phyloP scores from a whole-genome alignment of 768 basidiomycete genomes.

The Grammothele lineata region DNA sequence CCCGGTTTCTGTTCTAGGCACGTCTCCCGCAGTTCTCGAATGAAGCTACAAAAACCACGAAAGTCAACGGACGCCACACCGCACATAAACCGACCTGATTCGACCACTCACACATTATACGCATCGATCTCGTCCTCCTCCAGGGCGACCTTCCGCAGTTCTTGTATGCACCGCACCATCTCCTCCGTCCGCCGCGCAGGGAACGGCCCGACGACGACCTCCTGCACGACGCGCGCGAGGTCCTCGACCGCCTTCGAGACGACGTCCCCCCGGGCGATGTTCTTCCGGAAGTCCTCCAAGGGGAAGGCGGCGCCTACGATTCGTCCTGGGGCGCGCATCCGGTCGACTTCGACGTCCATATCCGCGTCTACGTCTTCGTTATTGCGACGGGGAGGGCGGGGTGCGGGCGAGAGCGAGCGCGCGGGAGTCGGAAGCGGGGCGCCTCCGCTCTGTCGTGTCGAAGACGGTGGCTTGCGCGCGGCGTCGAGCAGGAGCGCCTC shows the following conservation, averaged over 20 bases:
- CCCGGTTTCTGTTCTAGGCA: constrained; percentile 51
- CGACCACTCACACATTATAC: constrained; percentile 66
- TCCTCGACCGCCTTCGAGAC: constrained; percentile 86
- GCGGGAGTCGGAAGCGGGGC: constrained; percentile 48
- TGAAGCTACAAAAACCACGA: constrained; percentile 49
- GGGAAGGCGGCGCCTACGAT: constrained; percentile 76
- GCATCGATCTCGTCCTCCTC: constrained; percentile 81
- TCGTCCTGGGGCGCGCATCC: constrained; percentile 58
- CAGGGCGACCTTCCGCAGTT: constrained; percentile 62
- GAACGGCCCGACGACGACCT: constrained; percentile 71
- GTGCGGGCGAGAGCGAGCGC: constrained; percentile 37
- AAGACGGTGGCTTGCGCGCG: not conserved
- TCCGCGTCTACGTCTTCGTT: not conserved
- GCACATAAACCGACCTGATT: not conserved
- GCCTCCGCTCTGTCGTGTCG: not conserved
- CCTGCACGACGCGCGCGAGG: constrained; percentile 62
- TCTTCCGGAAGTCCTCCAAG: constrained; percentile 70
- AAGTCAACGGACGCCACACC: not conserved
- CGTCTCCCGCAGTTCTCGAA: constrained; percentile 51
- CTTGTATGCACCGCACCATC: constrained; percentile 69
- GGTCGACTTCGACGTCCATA: constrained; percentile 34
- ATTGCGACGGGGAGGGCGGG: constrained; percentile 36
- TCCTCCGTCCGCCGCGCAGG: constrained; percentile 60
- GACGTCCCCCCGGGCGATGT: constrained; percentile 69
- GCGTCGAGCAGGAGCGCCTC: constrained; percentile 27